Conservation (phyloP, 1,139 yeast species). For the Blastobotrys apis region DNA sequence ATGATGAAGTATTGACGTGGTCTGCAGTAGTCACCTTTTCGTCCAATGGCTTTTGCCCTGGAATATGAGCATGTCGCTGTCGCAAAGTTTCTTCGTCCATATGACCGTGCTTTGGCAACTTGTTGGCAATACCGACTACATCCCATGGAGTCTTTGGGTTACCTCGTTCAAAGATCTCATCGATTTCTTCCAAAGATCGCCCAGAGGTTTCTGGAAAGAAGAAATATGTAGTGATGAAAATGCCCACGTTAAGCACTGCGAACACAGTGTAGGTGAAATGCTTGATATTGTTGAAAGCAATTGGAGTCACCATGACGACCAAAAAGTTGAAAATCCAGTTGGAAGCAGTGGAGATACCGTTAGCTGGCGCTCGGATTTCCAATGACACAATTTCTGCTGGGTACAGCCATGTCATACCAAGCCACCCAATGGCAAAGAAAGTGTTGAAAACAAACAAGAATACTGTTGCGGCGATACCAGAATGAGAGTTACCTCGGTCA, state of each 20-base stretch:
- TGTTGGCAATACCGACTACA: slow-evolving; percentile 30
- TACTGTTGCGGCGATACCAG: slow-evolving; percentile 42
- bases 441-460: slow-evolving; percentile 51
- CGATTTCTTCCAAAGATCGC: slow-evolving; percentile 21
- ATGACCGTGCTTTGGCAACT: slow-evolving; percentile 20
- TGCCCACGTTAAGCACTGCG: slow-evolving; percentile 40
- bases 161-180: slow-evolving; percentile 24
- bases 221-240: slow-evolving; percentile 21
- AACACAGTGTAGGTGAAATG: slow-evolving; percentile 45
- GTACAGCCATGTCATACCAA: slow-evolving; percentile 46
- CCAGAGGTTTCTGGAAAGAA: slow-evolving; percentile 21
- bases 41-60: too few species aligned
- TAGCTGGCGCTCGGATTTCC: slow-evolving; percentile 50
- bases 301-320: slow-evolving; percentile 53
- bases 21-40: too few species aligned
- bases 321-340: slow-evolving; percentile 49
- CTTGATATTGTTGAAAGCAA: slow-evolving; percentile 43
- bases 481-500: slow-evolving; percentile 13
- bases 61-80: neutral
- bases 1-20: too few species aligned
- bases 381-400: slow-evolving; percentile 45
- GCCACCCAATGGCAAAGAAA: slow-evolving; percentile 54
- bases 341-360: slow-evolving; percentile 53
- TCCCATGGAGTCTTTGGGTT: slow-evolving; percentile 41
- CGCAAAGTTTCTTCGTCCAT: slow-evolving; percentile 9